Evolutionary conservation across 768 basidiomycete species (phyloP).

Genomic region (Clavaria fumosa): DNA sequence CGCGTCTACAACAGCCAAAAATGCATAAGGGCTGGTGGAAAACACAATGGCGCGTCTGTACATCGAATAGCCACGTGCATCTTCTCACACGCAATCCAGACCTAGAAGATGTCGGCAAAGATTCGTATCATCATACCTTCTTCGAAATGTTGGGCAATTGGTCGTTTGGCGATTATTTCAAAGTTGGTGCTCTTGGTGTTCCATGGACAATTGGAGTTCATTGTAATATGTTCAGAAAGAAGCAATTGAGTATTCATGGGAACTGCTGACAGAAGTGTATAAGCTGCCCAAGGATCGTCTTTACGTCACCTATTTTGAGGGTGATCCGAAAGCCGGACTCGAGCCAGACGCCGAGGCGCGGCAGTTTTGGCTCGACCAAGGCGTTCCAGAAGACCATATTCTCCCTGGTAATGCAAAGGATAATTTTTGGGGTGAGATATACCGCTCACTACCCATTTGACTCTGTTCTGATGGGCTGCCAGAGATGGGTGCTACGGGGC

Average conservation of each 20-base stretch:
- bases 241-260: constrained; percentile 87
- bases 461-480: constrained; percentile 2
- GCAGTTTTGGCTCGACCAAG: constrained; percentile 77
- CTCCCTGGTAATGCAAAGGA: constrained; percentile 91
- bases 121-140: constrained; percentile 95
- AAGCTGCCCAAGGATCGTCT: constrained; percentile 78
- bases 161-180: constrained; percentile 99
- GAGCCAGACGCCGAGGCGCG: constrained; percentile 83
- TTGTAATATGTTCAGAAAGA: constrained; percentile 48
- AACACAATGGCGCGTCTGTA: constrained; percentile 69
- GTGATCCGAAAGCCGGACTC: constrained; percentile 71
- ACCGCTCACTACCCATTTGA: neutral
- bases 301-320: constrained; percentile 97
- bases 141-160: constrained; percentile 99
- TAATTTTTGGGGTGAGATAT: constrained; percentile 94
- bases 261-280: constrained; percentile 81
- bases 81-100: constrained; percentile 31
- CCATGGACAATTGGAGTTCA: constrained; percentile 6
- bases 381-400: constrained; percentile 80
- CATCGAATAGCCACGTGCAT: neutral
- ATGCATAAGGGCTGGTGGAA: constrained; percentile 96
- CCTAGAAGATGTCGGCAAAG: constrained; percentile 96
- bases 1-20: constrained; percentile 96
- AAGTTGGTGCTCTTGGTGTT: constrained; percentile 33
- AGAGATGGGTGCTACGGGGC: constrained; percentile 99